Percentiles rank a stretch among this genome's conserved stretches.
These are phyloP conservation scores for Acanthamoeba castellanii DNA, from an alignment of 208 protist genomes.

Conservation along the genomic window DNA sequence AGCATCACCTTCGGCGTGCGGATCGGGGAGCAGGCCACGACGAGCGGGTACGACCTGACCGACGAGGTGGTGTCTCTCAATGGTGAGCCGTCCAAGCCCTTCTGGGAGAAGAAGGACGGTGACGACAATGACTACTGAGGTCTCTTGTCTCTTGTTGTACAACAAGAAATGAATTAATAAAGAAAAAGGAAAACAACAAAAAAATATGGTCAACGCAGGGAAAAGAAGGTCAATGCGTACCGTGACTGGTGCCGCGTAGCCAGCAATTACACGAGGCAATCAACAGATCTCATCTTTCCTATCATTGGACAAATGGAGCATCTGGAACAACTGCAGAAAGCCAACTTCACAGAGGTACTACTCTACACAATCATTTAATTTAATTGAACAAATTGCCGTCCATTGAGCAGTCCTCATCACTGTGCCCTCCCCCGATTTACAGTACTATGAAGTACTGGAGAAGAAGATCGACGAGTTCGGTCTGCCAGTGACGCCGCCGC, in stretches of 20 bases:
- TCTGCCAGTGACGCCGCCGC: constrained; percentile 12
- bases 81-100: not conserved
- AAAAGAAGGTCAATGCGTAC: too few species aligned
- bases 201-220: too few species aligned
- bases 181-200: too few species aligned
- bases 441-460: constrained; percentile 50
- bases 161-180: too few species aligned
- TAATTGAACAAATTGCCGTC: not conserved
- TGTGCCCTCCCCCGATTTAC: not conserved
- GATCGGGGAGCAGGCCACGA: not conserved
- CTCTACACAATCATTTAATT: not conserved
- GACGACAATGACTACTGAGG: constrained; percentile 1
- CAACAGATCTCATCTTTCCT: not conserved
- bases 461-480: constrained; percentile 31
- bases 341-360: constrained; percentile 23
- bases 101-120: not conserved
- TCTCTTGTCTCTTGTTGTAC: too few species aligned
- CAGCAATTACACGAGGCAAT: not conserved
- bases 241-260: too few species aligned
- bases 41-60: constrained; percentile 2
- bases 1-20: not conserved
- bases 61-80: not conserved
- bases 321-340: not conserved
- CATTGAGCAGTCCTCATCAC: not conserved
- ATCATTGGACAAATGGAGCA: not conserved